phyloP scores from a whole-genome alignment of 768 basidiomycete genomes.

The Trametes elegans region DNA sequence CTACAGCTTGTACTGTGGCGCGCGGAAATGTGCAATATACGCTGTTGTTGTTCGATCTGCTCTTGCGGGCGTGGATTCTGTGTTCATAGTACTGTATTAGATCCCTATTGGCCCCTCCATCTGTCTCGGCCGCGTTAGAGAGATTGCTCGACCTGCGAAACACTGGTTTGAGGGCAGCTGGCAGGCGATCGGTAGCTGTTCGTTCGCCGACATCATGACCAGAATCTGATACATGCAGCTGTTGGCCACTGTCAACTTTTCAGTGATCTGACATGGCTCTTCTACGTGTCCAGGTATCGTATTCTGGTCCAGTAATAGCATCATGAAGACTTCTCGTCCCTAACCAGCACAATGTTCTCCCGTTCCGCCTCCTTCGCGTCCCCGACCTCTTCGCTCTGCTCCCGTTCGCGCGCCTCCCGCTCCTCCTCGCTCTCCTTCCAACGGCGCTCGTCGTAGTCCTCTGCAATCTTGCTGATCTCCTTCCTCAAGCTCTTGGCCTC shows the following conservation, averaged over 20 bases:
- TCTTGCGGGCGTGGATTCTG: slow-evolving; percentile 1
- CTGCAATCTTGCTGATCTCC: slow-evolving; percentile 57
- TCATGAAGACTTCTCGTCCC: not conserved
- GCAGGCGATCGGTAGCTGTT: too few relatives aligned
- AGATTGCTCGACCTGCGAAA: not conserved
- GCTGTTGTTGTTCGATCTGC: slow-evolving; percentile 7
- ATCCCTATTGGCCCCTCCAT: not conserved
- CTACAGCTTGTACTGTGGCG: not conserved
- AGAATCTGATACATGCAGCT: too few relatives aligned
- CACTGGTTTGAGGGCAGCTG: too few relatives aligned
- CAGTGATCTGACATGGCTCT: too few relatives aligned
- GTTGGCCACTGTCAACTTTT: too few relatives aligned
- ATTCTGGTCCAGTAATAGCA: too few relatives aligned
- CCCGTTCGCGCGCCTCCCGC: slow-evolving; percentile 17
- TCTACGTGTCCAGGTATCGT: too few relatives aligned
- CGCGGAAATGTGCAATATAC: slow-evolving; percentile 12
- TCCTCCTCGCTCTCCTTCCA: slow-evolving; percentile 28
- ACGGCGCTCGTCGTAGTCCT: slow-evolving; percentile 53
- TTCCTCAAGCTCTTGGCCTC: slow-evolving; percentile 48
- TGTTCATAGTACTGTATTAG: slow-evolving; percentile 11
- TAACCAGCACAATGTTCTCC: slow-evolving; percentile 3
- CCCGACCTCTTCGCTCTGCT: not conserved
- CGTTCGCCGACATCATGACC: too few relatives aligned
- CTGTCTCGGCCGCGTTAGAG: not conserved
- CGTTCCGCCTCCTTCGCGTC: slow-evolving; percentile 2